Base-by-base conservation (phyloP, 2,329 filamentous ascomycete species). In the Torrubiellomyces zombiae region DNA sequence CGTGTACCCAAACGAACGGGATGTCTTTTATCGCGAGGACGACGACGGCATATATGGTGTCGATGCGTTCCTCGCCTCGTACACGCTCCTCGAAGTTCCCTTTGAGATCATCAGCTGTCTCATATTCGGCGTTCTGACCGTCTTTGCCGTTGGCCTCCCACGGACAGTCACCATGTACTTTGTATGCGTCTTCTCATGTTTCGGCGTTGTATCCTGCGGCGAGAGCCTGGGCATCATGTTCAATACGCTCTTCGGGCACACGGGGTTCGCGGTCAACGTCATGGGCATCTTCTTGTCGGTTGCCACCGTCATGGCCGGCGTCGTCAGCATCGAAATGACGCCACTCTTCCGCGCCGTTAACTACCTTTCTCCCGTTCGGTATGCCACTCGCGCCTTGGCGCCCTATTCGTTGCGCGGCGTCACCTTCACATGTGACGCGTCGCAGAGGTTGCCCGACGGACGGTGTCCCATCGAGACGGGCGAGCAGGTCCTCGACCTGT, bases 141-240 rank as follows among this genome's bases (percentile, higher is more conserved):
- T 67, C 14, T 58, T 81, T 7, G 75, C 71, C 0, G 64, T 72
- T 4, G 75, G 73, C 0, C 54, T 83, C 8, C 62, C 72, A 5
- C 60, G 67, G 16, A 75, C 69, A 0, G 60, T 53, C 0, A 52
- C 60, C 31, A 67, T 79, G 44, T 78, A 75, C 45, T 77, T 81
- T 37, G 62, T 76, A 20, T 58, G 63, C 25, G 59, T 67, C 3
- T 79, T 75, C 47, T 68, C 74, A 35, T 71, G 69, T 33, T 81
- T 83, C 40, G 75, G 70, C 35, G 67, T 83, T 27, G 73, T 80
- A 10, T 74, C 58, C 27, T 81, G 75, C 38, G 78, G 78, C 14
- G 78, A 83, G 53, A 76, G 69, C 26, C 41, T 83, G 1, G 77
- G 78, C 1, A 82, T 85, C 40, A 70, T 81, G 52, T 83, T 83